Evolutionary conservation across 768 basidiomycete species (phyloP).

Genomic region (Termitomyces heimii): DNA sequence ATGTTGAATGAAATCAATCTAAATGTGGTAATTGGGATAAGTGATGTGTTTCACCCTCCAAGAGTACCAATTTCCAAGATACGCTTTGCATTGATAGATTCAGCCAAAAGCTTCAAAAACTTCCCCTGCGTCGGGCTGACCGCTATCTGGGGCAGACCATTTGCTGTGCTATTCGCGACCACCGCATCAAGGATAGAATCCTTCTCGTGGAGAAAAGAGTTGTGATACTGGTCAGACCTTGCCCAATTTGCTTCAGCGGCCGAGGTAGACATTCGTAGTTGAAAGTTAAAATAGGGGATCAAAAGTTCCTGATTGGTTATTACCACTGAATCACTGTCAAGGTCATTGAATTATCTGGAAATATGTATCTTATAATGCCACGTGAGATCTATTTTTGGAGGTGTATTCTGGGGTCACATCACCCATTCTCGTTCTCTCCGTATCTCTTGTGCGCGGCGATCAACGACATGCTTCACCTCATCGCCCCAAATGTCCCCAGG

Average conservation of each 20-base stretch:
- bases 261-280: neutral
- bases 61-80: slow-evolving; percentile 64
- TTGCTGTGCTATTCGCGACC: slow-evolving; percentile 30
- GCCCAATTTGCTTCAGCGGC: slow-evolving; percentile 35
- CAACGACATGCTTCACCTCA: slow-evolving; percentile 53
- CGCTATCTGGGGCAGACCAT: slow-evolving; percentile 47
- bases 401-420: slow-evolving; percentile 14
- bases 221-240: slow-evolving; percentile 50
- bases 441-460: slow-evolving; percentile 54
- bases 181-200: slow-evolving; percentile 39
- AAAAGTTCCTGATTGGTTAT: too few species aligned
- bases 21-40: neutral
- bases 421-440: slow-evolving; percentile 51
- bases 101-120: slow-evolving; percentile 46
- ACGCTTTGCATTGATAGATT: slow-evolving; percentile 46
- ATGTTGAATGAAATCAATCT: neutral
- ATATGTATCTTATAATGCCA: neutral
- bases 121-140: slow-evolving; percentile 53
- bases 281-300: neutral
- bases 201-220: slow-evolving; percentile 41
- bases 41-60: slow-evolving; percentile 43
- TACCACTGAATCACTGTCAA: neutral
- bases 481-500: slow-evolving; percentile 68
- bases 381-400: neutral
- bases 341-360: neutral